These are phyloP conservation scores for Cystobasidium sp. DNA, from an alignment of 1,284 basidiomycete species.

Conservation along the genomic window DNA sequence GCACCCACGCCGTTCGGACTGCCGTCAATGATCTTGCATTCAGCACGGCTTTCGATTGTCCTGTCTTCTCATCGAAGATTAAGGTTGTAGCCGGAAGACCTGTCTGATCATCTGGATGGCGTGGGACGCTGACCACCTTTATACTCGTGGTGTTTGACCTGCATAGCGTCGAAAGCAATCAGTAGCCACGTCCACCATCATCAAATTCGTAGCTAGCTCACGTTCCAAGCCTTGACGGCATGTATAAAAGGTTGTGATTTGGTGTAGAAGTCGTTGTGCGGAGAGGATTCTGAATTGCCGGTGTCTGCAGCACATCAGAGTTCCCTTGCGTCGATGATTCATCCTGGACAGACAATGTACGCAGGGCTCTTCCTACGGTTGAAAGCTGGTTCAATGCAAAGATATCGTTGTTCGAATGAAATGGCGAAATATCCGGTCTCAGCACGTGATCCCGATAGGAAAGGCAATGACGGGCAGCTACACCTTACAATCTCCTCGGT, in stretches of 20 bases:
- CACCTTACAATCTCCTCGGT: slow-evolving; percentile 4
- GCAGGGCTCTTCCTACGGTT: slow-evolving; percentile 22
- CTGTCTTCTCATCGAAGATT: slow-evolving; percentile 47
- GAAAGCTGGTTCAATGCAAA: slow-evolving; percentile 9
- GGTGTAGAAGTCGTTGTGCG: slow-evolving; percentile 29
- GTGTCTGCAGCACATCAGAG: slow-evolving; percentile 12
- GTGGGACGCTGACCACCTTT: slow-evolving; percentile 48
- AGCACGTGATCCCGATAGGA: background rate
- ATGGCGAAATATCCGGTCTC: background rate
- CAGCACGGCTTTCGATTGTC: slow-evolving; percentile 44
- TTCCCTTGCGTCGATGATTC: background rate
- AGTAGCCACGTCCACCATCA: background rate
- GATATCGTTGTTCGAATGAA: too few relatives aligned
- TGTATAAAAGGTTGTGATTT: slow-evolving; percentile 32
- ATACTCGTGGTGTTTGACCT: slow-evolving; percentile 24
- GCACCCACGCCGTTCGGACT: slow-evolving; percentile 47
- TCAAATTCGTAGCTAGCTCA: background rate
- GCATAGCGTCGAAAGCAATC: background rate
- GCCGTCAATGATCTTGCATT: slow-evolving; percentile 48
- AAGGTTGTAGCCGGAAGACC: slow-evolving; percentile 49
- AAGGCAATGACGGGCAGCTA: background rate
- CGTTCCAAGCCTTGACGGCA: slow-evolving; percentile 39
- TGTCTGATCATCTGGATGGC: slow-evolving; percentile 35
- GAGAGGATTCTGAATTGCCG: slow-evolving; percentile 35
- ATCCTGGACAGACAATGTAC: background rate